Evolutionary conservation across 139 green algal species (phyloP).

Genomic region (Volvox reticuliferus): DNA sequence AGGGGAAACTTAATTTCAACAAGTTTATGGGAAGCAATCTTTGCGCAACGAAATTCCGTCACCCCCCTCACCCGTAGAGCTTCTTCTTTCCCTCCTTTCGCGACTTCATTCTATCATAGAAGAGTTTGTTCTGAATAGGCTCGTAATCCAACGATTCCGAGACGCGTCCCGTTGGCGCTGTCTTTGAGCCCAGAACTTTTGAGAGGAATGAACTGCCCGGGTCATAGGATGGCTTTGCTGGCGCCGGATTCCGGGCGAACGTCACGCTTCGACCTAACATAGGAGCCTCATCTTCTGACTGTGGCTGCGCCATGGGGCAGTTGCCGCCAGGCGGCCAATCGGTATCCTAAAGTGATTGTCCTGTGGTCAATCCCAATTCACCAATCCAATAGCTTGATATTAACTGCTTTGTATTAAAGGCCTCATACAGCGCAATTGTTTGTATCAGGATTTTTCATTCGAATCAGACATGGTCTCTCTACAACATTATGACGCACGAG

Average conservation of each 20-base stretch:
- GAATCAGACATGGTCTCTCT: too few species aligned
- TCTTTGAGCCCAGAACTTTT: constrained; percentile 45
- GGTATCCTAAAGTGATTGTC: not conserved
- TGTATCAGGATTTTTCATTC: too few species aligned
- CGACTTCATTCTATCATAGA: constrained; percentile 63
- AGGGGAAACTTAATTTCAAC: not conserved
- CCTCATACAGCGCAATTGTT: too few species aligned
- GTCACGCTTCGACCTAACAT: constrained; percentile 37
- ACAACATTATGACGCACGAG: too few species aligned
- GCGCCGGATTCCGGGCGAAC: not conserved
- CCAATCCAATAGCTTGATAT: too few species aligned
- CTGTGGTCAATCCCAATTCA: too few species aligned
- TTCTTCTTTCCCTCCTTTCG: constrained; percentile 68
- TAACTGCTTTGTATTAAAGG: too few species aligned
- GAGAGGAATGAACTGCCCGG: constrained; percentile 14
- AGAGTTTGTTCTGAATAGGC: constrained; percentile 75
- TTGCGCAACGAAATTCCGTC: not conserved
- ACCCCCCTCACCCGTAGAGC: constrained; percentile 66
- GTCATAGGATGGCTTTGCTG: not conserved
- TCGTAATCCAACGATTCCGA: constrained; percentile 77
- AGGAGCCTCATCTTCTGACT: constrained; percentile 7
- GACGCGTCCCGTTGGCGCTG: not conserved
- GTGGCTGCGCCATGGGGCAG: constrained; percentile 7
- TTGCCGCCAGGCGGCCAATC: constrained; percentile 11
- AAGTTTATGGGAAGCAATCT: not conserved